phyloP scores from a whole-genome alignment of 1,284 basidiomycete species.

The Ceratobasidium sp. region DNA sequence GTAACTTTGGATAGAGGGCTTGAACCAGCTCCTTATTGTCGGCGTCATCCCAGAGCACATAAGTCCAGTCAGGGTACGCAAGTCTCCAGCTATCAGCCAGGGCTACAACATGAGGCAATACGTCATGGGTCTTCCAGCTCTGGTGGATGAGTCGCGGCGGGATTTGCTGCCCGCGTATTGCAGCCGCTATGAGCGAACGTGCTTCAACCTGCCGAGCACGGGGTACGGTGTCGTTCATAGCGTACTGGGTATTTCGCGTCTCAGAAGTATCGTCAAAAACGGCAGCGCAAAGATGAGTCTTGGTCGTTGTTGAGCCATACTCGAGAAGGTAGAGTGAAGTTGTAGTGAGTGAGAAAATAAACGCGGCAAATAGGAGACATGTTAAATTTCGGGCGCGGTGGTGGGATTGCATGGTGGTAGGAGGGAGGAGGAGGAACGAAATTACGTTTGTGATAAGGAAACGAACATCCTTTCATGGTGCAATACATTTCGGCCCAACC shows the following conservation, averaged over 20 bases:
- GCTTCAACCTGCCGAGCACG: slow-evolving; percentile 17
- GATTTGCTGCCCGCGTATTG: background rate
- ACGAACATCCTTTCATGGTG: slow-evolving; percentile 4
- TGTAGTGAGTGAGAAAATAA: background rate
- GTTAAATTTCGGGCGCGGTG: slow-evolving; percentile 19
- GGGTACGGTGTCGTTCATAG: slow-evolving; percentile 14
- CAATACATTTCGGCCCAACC: background rate
- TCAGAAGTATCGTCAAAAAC: slow-evolving; percentile 31
- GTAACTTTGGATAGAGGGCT: slow-evolving; percentile 17
- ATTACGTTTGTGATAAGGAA: background rate
- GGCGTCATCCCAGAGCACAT: slow-evolving; percentile 34
- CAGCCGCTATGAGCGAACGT: slow-evolving; percentile 14
- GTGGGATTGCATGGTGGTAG: slow-evolving; percentile 27
- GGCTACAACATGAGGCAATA: slow-evolving; percentile 21
- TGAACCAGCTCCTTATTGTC: slow-evolving; percentile 37
- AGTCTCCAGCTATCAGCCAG: slow-evolving; percentile 33
- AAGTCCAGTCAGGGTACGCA: slow-evolving; percentile 25
- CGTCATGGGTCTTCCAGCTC: slow-evolving; percentile 36
- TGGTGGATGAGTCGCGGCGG: slow-evolving; percentile 33
- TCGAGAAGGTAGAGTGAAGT: slow-evolving; percentile 6
- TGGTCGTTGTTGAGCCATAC: slow-evolving; percentile 7
- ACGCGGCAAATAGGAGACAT: slow-evolving; percentile 15
- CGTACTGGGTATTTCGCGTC: slow-evolving; percentile 1
- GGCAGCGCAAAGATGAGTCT: slow-evolving; percentile 8
- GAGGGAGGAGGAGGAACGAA: background rate